Evolutionary conservation across 371 early-diverging fungal genomes (phyloP), one percentile per base, ranked within the genome.

Genomic region (Chytridium lagenaria): DNA sequence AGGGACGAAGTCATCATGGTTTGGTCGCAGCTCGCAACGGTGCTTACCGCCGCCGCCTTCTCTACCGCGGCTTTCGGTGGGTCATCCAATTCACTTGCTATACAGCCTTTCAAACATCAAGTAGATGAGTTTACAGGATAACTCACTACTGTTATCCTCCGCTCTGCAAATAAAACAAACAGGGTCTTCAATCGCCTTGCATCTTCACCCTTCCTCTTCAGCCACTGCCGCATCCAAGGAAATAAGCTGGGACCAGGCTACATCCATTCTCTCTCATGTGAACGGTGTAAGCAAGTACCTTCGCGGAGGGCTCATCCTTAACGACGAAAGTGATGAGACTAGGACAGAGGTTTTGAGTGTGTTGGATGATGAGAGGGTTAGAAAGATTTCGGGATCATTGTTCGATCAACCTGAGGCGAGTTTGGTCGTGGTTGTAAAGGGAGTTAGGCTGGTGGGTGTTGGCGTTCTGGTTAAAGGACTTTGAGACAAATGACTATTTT

Each of bases 251-350:
- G 37, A 39, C 50, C 67, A 73, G 7, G 69, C 74, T 7, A 65
- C 71, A 0, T 67, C 79, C 12, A 39, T 76, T 30, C 64, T 79
- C n/a, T 67, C 74, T 3, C 73, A 79, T 34, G 33, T 69, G 30
- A 61, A 76, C 28, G 77, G 74, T 26, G 79, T 72, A 36, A 69
- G 69, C 28, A 31, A 70, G 50, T 33, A 34, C n/a, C 30, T 40
- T 12, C 57, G 69, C 5, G 74, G 37, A 16, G 51, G 51, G 3
- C 52, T 36, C 22, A 28, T 50, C 12, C 39, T 59, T 7, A 38
- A 40, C 28, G 67, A 50, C 7, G 55, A 64, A 15, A 40, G 34
- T 5, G 50, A 68, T 33, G 26, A 40, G 15, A 57, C 37, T 34
- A 36, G n/a, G 22, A 57, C 63, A 22, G 68, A 63, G 23, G 39